Conservation (phyloP, 208 protist genomes). For the Jaenimonas drosophilae region DNA sequence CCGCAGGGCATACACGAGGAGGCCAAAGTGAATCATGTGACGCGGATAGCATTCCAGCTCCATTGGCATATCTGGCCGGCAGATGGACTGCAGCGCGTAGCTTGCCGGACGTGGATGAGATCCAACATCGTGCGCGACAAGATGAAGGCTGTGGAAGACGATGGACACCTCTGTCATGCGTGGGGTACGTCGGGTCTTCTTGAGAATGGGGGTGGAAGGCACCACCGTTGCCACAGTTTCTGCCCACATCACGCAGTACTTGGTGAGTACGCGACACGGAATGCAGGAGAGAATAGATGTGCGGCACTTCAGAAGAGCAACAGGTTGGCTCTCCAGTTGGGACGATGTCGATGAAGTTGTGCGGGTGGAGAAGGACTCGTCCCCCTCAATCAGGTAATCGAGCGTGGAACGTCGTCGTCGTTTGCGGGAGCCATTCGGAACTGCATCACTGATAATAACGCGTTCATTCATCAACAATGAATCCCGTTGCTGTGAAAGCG, state of each 20-base stretch:
- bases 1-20: constrained; percentile 45
- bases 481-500: constrained; percentile 10
- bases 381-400: too few species aligned
- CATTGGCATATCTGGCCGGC: constrained; percentile 19
- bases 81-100: constrained; percentile 60
- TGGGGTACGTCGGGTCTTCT: too few species aligned
- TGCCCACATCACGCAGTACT: constrained; percentile 50
- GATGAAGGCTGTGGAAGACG: constrained; percentile 30
- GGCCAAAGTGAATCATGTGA: constrained; percentile 69
- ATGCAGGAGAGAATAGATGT: constrained; percentile 20
- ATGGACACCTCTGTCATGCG: too few species aligned
- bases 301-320: constrained; percentile 11
- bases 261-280: constrained; percentile 21
- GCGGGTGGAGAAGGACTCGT: too few species aligned
- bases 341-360: too few species aligned
- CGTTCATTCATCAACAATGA: too few species aligned
- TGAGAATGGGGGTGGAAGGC: too few species aligned
- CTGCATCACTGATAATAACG: too few species aligned
- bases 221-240: constrained; percentile 21
- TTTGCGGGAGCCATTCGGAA: too few species aligned
- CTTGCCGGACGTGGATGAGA: constrained; percentile 8
- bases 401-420: too few species aligned
- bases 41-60: constrained; percentile 64
- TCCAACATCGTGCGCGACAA: constrained; percentile 26
- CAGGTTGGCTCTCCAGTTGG: too few species aligned